These are phyloP conservation scores for Oryza longistaminata DNA, from an alignment of 176 grass and related monocot genomes.

Conservation along the genomic window DNA sequence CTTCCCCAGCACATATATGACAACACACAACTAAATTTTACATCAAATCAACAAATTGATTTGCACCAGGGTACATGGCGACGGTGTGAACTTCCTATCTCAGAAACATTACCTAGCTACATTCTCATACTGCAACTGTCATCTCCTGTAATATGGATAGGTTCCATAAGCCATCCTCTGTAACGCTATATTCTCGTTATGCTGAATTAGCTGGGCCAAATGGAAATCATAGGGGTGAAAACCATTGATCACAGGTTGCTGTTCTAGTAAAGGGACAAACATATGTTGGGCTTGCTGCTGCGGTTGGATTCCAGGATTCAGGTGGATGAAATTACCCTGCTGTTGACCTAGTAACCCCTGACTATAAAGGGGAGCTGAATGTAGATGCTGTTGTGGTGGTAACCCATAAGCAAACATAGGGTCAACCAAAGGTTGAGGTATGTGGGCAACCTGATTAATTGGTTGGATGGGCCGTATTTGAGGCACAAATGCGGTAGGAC, in stretches of 20 bases:
- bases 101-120: neutral
- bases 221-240: constrained; percentile 27
- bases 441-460: constrained; percentile 11
- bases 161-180: constrained; percentile 26
- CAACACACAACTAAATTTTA: neutral
- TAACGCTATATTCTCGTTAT: neutral
- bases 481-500: constrained; percentile 18
- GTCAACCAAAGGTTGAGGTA: neutral
- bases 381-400: constrained; percentile 22
- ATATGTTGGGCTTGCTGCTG: constrained; percentile 35
- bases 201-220: constrained; percentile 21
- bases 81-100: neutral
- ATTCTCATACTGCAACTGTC: constrained; percentile 3
- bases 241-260: neutral
- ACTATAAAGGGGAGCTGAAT: constrained; percentile 27
- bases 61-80: neutral
- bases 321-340: constrained; percentile 24
- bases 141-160: constrained; percentile 27
- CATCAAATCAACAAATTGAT: constrained; percentile 1
- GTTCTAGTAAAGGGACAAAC: constrained; percentile 11
- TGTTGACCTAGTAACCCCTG: constrained; percentile 16
- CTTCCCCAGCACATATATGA: neutral
- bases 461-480: neutral
- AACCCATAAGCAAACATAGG: constrained; percentile 14
- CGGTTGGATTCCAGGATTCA: constrained; percentile 29